Percentiles rank a stretch among this genome's conserved stretches.
These are phyloP conservation scores for Mucor indicus DNA, from an alignment of 371 early-diverging fungal genomes.

Conservation along the genomic window DNA sequence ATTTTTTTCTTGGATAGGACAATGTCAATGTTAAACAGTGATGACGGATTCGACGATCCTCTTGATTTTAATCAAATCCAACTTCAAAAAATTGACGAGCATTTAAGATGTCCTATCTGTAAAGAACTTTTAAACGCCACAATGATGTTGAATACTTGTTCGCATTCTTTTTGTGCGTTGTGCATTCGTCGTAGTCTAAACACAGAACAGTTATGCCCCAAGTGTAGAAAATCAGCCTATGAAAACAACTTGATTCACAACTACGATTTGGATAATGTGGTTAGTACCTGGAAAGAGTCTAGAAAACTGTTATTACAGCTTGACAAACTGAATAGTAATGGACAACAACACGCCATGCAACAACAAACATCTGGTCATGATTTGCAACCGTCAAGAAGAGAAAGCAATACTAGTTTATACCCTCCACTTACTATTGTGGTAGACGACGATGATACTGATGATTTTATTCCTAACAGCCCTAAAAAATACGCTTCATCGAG, in stretches of 20 bases:
- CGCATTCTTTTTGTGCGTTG: slow-evolving; percentile 69
- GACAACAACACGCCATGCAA: too few species aligned
- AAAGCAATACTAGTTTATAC: too few species aligned
- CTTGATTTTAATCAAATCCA: slow-evolving; percentile 13
- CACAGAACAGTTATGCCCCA: slow-evolving; percentile 52
- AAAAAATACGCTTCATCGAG: too few species aligned
- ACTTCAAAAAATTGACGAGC: slow-evolving; percentile 54
- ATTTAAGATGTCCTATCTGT: slow-evolving; percentile 69
- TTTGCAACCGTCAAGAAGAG: too few species aligned
- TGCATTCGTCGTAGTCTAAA: slow-evolving; percentile 62
- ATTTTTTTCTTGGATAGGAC: too few species aligned
- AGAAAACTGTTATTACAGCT: too few species aligned
- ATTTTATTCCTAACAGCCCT: too few species aligned
- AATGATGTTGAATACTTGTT: slow-evolving; percentile 54
- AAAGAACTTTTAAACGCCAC: slow-evolving; percentile 60
- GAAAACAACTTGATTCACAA: slow-evolving; percentile 42
- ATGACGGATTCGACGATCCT: slow-evolving; percentile 25
- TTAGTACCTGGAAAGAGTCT: slow-evolving; percentile 12
- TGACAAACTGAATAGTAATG: background rate
- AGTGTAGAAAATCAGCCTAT: slow-evolving; percentile 45
- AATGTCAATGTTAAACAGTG: background rate
- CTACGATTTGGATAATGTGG: slow-evolving; percentile 40
- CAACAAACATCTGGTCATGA: too few species aligned
- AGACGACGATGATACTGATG: too few species aligned
- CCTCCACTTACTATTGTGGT: too few species aligned